Conservation (phyloP, 441 rosid genomes). For the Bocquillonia castaneifolia region DNA sequence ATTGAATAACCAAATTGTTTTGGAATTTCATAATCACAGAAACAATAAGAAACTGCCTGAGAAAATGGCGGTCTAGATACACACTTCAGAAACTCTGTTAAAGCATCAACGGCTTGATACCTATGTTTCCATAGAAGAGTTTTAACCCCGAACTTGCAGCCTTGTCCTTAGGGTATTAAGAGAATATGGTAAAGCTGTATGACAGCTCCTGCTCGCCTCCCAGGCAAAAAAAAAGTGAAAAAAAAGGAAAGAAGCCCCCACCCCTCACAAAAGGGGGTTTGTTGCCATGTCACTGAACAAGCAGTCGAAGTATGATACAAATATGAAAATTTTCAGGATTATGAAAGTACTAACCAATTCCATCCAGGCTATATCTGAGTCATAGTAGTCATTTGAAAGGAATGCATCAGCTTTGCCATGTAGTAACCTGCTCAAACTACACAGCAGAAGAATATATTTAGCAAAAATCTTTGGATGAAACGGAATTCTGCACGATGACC, state of each 20-base stretch:
- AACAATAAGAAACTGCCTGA: not conserved
- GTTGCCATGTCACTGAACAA: not conserved
- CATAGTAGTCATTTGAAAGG: slow-evolving; percentile 84
- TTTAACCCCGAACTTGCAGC: not conserved
- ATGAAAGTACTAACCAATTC: slow-evolving; percentile 61
- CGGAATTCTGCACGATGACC: slow-evolving; percentile 4
- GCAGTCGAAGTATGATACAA: not conserved
- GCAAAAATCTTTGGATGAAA: slow-evolving; percentile 8
- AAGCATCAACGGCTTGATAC: not conserved
- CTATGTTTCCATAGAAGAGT: too few relatives aligned
- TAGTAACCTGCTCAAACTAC: slow-evolving; percentile 82
- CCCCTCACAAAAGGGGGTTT: not conserved
- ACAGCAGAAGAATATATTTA: slow-evolving; percentile 22
- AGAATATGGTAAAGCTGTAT: not conserved
- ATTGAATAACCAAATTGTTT: not conserved
- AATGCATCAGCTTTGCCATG: slow-evolving; percentile 87
- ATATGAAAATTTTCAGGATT: not conserved
- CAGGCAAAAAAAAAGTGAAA: too few relatives aligned
- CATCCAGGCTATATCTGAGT: slow-evolving; percentile 97
- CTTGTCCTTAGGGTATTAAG: not conserved
- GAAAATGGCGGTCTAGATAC: not conserved
- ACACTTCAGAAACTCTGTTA: too few relatives aligned
- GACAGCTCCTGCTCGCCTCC: not conserved
- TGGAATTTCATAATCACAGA: not conserved
- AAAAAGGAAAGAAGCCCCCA: not conserved